A percentile compares a stretch with the other conserved stretches of the same genome.
These are phyloP conservation scores for Candida sithepensis DNA, from an alignment of 805 yeast genomes.

Conservation along the genomic window DNA sequence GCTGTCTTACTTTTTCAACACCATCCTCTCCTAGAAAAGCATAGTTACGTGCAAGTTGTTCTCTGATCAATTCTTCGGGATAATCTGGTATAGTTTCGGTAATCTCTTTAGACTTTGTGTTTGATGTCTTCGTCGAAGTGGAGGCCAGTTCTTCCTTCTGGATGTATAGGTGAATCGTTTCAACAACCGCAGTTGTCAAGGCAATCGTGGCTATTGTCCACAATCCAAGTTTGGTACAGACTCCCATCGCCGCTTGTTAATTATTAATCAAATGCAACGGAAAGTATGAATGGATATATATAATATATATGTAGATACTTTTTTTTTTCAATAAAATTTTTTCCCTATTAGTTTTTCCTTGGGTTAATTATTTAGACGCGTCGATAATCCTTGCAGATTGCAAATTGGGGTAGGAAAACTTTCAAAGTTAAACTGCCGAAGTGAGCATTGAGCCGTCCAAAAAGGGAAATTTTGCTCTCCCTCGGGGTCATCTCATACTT, in stretches of 20 bases:
- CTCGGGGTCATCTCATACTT: not conserved
- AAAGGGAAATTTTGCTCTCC: not conserved
- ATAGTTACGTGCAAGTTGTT: slow-evolving; percentile 90
- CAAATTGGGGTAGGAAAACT: not conserved
- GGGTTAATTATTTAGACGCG: not conserved
- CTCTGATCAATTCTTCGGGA: slow-evolving; percentile 74
- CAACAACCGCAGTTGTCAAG: slow-evolving; percentile 35
- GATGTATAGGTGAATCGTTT: slow-evolving; percentile 31
- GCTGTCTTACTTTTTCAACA: slow-evolving; percentile 63
- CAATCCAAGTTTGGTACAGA: slow-evolving; percentile 6
- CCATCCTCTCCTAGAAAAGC: slow-evolving; percentile 91
- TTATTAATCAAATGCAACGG: not conserved
- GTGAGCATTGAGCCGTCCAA: slow-evolving; percentile 2
- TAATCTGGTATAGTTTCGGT: slow-evolving; percentile 25
- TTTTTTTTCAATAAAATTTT: too few species aligned
- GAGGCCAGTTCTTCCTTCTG: not conserved
- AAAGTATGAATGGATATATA: too few species aligned
- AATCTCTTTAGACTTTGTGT: not conserved
- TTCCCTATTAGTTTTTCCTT: too few species aligned
- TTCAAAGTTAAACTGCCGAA: not conserved
- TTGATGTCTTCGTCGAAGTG: not conserved
- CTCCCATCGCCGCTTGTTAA: not conserved
- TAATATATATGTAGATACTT: too few species aligned
- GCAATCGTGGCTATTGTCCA: slow-evolving; percentile 28
- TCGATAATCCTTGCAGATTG: not conserved